Evolutionary conservation across 75 land plant genomes (phyloP), one percentile per base, ranked within the genome.

Genomic region (Cupressus sempervirens): DNA sequence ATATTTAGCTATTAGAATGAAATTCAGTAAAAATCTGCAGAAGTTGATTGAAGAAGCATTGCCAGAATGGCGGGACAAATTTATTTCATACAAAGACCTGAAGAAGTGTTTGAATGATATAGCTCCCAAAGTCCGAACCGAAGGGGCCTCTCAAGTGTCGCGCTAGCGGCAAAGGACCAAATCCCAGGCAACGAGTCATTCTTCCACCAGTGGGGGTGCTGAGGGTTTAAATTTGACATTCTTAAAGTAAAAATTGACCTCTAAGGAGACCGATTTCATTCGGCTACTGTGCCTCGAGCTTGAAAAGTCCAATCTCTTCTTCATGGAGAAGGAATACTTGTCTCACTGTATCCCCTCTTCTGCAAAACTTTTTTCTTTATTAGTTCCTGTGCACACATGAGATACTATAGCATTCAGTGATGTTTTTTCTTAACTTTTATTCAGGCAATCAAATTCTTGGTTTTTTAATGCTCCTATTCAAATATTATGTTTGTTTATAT

Each of bases 51-150:
- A 96, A 75, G 95, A 95, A 58, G 43, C n/a, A n/a, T 87, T 93
- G 79, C 95, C 98, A 18, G 97, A 87, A 14, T 96, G 98, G 98
- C 87, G 92, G 67, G 94, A 95, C 76, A 91, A 96, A 65, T 96
- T 89, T 85, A 65, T 96, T 68, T 89, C 92, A 4, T 96, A 96
- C 90, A 96, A 96, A 90, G 86, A 91, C 5, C 89, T 96, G 67
- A 96, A 96, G 93, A 92, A 96, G 91, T 87, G 5, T 56, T 56
- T 56, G 62, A 56, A 56, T 3, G 23, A 18, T 5, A 16, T 56
- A 16, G 62, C 62, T 18, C 62, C 62, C 15, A 20, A 56, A 56
- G 62, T 23, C 23, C 23, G 20, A 56, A 26, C 26, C 62, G 62
- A 56, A 56, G 23, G 6, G 23, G 26, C 3, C 23, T 56, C 62